Conservation (phyloP, 768 basidiomycete genomes). For the Dictyophora rubrovolvata region DNA sequence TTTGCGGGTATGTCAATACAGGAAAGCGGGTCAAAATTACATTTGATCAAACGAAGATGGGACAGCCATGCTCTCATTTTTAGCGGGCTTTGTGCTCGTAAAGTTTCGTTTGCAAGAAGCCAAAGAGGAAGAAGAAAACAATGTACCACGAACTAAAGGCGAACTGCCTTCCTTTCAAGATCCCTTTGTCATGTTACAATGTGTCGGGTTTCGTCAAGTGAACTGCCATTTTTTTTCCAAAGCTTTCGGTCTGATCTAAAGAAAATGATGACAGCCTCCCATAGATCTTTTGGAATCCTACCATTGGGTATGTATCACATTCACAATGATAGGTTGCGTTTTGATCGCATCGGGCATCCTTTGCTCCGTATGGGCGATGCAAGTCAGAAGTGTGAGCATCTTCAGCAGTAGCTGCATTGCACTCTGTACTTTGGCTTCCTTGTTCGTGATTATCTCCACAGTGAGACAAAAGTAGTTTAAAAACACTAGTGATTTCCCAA, state of each 20-base stretch:
- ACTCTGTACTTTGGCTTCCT: slow-evolving; percentile 19
- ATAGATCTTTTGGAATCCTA: slow-evolving; percentile 35
- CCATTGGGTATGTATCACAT: slow-evolving; percentile 38
- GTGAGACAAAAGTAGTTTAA: background rate
- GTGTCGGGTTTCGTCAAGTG: background rate
- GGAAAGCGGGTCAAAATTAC: background rate
- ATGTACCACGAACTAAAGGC: slow-evolving; percentile 24
- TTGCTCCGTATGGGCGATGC: slow-evolving; percentile 40
- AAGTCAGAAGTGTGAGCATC: slow-evolving; percentile 35
- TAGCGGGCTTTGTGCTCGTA: slow-evolving; percentile 46
- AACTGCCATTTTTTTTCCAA: background rate
- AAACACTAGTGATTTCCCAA: background rate
- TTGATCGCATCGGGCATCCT: slow-evolving; percentile 41
- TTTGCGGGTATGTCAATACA: slow-evolving; percentile 36
- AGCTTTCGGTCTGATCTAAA: slow-evolving; percentile 13
- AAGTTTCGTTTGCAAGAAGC: slow-evolving; percentile 47
- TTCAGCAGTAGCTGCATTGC: slow-evolving; percentile 32
- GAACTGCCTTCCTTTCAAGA: slow-evolving; percentile 17
- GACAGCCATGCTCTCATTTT: slow-evolving; percentile 36
- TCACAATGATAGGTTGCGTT: slow-evolving; percentile 38
- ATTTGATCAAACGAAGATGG: background rate
- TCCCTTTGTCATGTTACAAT: slow-evolving; percentile 17
- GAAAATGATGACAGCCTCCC: slow-evolving; percentile 7
- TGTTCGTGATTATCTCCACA: slow-evolving; percentile 3
- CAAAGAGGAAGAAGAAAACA: slow-evolving; percentile 24